Percentiles rank a stretch among this genome's conserved stretches.
Conservation (phyloP, 768 basidiomycete genomes). For the Piloderma croceum region DNA sequence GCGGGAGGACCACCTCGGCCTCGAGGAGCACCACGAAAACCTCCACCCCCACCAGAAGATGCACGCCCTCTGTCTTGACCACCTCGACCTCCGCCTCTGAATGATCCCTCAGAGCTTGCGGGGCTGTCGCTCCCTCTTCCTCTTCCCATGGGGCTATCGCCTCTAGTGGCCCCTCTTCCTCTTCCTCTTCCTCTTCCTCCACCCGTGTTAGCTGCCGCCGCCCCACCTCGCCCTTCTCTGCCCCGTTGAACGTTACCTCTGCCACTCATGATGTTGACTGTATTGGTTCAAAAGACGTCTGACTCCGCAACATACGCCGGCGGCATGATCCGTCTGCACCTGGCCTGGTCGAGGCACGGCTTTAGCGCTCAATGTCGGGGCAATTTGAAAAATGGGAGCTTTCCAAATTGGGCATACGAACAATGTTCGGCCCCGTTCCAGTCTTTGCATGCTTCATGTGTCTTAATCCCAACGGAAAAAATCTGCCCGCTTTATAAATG, state of each 20-base stretch:
- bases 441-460: too few relatives aligned
- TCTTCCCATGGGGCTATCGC: constrained; percentile 2
- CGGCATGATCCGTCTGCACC: neutral
- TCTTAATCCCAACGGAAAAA: too few relatives aligned
- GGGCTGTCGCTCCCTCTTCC: neutral
- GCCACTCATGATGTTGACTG: neutral
- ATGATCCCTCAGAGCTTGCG: neutral
- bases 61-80: neutral
- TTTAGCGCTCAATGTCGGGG: too few relatives aligned
- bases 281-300: neutral
- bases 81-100: neutral
- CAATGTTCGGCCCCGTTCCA: too few relatives aligned
- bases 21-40: constrained; percentile 9
- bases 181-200: constrained; percentile 1
- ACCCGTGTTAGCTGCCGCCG: too few relatives aligned
- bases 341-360: too few relatives aligned
- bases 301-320: too few relatives aligned
- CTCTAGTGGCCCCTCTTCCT: constrained; percentile 11
- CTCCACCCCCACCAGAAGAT: constrained; percentile 7
- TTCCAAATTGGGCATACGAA: too few relatives aligned
- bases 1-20: constrained; percentile 14
- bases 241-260: neutral
- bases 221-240: neutral
- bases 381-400: too few relatives aligned
- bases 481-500: too few relatives aligned